A percentile compares a stretch with the other conserved stretches of the same genome.
phyloP scores from a whole-genome alignment of 305 asterid genomes.

The Fraxinus xanthoxyloides region DNA sequence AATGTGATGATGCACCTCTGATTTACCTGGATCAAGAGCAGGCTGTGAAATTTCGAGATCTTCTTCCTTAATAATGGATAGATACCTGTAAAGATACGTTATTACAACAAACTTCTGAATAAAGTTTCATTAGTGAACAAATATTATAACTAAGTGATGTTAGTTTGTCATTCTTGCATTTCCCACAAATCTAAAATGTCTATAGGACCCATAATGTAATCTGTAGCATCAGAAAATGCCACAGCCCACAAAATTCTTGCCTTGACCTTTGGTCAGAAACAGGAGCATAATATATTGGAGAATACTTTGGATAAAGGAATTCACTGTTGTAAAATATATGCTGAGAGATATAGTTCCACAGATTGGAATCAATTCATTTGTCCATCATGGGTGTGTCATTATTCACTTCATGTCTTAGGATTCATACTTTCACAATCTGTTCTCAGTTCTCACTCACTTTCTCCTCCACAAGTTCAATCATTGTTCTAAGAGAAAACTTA shows the following conservation, averaged over 20 bases:
- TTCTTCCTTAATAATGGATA: slow-evolving; percentile 76
- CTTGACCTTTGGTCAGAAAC: neutral
- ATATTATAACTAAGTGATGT: neutral
- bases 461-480: neutral
- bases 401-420: neutral
- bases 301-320: neutral
- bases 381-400: neutral
- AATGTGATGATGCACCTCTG: slow-evolving; percentile 83
- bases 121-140: neutral
- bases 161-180: neutral
- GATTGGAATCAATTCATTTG: neutral
- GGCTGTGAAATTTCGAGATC: slow-evolving; percentile 99
- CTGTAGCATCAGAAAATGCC: neutral
- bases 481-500: neutral
- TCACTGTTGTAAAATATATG: neutral
- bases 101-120: neutral
- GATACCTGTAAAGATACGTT: slow-evolving; percentile 45
- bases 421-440: neutral
- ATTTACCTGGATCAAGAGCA: slow-evolving; percentile 70
- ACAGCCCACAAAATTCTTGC: neutral
- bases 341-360: neutral
- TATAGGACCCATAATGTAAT: neutral
- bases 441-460: neutral
- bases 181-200: neutral
- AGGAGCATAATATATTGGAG: neutral